These are phyloP conservation scores for Zymoseptoria crescenta DNA, from an alignment of 2,329 filamentous ascomycete species.

Conservation along the genomic window DNA sequence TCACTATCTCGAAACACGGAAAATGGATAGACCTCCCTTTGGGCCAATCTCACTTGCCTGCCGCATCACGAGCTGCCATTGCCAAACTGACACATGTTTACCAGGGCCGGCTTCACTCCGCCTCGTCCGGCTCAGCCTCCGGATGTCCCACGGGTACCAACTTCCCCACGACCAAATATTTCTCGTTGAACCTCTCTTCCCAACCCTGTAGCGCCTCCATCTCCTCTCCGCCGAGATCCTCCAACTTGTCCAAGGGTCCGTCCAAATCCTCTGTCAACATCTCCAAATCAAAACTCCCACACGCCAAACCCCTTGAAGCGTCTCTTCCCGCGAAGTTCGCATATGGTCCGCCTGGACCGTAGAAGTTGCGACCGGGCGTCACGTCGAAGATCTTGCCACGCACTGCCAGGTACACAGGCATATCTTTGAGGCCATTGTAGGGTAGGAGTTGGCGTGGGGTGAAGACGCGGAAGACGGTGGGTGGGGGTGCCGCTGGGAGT, in stretches of 20 bases:
- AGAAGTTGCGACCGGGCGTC: constrained; percentile 78
- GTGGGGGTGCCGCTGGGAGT: constrained; percentile 52
- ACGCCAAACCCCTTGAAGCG: constrained; percentile 78
- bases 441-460: constrained; percentile 75
- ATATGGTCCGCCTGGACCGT: constrained; percentile 91
- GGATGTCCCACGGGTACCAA: constrained; percentile 60
- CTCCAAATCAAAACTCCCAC: constrained; percentile 85
- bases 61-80: neutral
- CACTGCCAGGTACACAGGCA: constrained; percentile 83
- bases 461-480: constrained; percentile 80
- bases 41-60: neutral
- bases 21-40: neutral
- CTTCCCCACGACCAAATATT: constrained; percentile 90
- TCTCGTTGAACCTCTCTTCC: constrained; percentile 88
- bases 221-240: constrained; percentile 65
- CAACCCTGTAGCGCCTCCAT: constrained; percentile 77
- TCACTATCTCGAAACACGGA: neutral
- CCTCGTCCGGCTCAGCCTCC: constrained; percentile 38
- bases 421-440: constrained; percentile 67
- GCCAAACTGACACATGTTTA: neutral
- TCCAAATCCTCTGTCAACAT: constrained; percentile 91
- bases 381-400: constrained; percentile 90
- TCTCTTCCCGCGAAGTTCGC: constrained; percentile 93
- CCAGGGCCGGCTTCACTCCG: neutral
- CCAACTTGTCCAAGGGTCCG: constrained; percentile 69